These are phyloP conservation scores for Ogataea nitratoaversa DNA, from an alignment of 805 yeast genomes.

Conservation along the genomic window DNA sequence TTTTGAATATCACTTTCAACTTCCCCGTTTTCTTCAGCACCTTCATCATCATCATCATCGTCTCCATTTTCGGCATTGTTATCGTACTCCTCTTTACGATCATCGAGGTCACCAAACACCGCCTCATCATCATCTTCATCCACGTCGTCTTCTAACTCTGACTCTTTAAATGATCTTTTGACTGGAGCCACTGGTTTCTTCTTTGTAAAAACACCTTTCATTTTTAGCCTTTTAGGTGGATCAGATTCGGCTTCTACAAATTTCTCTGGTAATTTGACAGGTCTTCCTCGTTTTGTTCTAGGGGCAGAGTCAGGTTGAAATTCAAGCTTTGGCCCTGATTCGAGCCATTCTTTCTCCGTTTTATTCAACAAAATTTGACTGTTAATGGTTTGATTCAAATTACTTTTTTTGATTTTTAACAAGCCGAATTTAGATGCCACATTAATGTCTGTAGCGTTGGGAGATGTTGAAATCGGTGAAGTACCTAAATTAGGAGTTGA, in stretches of 20 bases:
- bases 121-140: slow-evolving; percentile 6
- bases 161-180: background rate
- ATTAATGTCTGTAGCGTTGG: too few species aligned
- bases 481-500: background rate
- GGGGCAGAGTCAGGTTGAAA: background rate
- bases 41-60: slow-evolving; percentile 6
- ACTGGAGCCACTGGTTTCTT: background rate
- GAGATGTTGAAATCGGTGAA: background rate
- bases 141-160: slow-evolving; percentile 4
- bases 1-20: background rate
- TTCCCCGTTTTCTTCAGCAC: background rate
- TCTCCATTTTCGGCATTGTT: slow-evolving; percentile 2
- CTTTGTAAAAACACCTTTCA: background rate
- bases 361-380: background rate
- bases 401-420: background rate
- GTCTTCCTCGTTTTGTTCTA: background rate
- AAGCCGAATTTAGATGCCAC: too few species aligned
- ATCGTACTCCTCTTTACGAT: background rate
- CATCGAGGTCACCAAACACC: background rate
- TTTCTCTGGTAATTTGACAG: background rate
- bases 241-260: background rate
- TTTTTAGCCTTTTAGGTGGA: background rate
- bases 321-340: background rate
- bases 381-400: background rate
- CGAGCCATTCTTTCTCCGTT: background rate